phyloP scores from a whole-genome alignment of 1,284 basidiomycete species.

The Ustilago loliicola region DNA sequence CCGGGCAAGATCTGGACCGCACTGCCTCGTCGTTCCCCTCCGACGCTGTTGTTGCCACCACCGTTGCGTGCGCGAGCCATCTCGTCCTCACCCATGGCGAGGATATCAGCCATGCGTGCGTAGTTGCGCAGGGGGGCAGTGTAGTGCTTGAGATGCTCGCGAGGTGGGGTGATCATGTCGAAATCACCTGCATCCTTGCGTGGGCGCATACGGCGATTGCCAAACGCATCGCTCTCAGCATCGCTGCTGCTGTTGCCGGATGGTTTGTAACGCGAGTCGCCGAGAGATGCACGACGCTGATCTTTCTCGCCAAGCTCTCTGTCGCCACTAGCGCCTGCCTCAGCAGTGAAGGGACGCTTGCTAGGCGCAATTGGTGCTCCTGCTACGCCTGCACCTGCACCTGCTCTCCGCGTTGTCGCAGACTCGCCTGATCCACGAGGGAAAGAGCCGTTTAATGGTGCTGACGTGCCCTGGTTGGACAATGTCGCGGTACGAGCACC shows the following conservation, averaged over 20 bases:
- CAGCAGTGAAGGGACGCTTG: constrained; percentile 25
- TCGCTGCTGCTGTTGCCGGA: constrained; percentile 11
- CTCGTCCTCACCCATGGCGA: constrained; percentile 46
- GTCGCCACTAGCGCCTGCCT: constrained; percentile 7
- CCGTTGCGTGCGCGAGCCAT: constrained; percentile 26
- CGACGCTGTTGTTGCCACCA: neutral
- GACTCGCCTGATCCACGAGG: constrained; percentile 23
- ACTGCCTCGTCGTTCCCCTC: constrained; percentile 20
- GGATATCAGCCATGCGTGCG: constrained; percentile 38
- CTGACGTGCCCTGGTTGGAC: constrained; percentile 24
- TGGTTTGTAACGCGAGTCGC: constrained; percentile 22
- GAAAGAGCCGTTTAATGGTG: constrained; percentile 35
- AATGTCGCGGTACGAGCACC: constrained; percentile 16
- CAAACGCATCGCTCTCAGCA: constrained; percentile 22
- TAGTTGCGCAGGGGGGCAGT: constrained; percentile 21
- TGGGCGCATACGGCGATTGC: constrained; percentile 42
- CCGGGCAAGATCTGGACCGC: constrained; percentile 45
- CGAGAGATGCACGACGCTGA: constrained; percentile 25
- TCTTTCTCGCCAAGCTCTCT: neutral
- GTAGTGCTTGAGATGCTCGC: constrained; percentile 59
- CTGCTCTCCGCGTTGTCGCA: neutral
- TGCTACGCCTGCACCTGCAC: constrained; percentile 2
- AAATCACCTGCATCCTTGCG: constrained; percentile 58
- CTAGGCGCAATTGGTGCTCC: neutral
- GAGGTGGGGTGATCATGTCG: constrained; percentile 58